Evolutionary conservation across 371 early-diverging fungal species (phyloP).

Genomic region (Choanephora cucurbitarum): DNA sequence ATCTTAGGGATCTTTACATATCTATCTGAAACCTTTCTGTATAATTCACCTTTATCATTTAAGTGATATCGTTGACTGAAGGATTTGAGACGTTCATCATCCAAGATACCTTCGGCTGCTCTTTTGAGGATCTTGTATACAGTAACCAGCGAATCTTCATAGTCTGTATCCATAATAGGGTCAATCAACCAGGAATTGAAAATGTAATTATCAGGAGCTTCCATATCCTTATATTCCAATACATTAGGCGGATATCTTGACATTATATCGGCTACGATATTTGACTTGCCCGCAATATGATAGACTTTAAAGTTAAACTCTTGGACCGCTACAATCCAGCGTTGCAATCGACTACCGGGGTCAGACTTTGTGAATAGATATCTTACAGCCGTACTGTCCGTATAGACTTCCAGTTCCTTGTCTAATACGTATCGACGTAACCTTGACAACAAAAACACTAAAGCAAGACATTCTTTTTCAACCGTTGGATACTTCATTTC

Average conservation of each 20-base stretch:
- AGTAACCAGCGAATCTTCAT: too few species aligned
- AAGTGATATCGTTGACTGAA: too few species aligned
- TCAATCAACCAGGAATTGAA: too few species aligned
- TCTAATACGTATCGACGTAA: background rate
- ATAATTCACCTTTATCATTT: too few species aligned
- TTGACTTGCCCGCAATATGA: background rate
- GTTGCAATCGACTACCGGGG: background rate
- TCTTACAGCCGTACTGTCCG: background rate
- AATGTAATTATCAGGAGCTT: too few species aligned
- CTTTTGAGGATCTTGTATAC: too few species aligned
- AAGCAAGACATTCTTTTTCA: slow-evolving; percentile 3
- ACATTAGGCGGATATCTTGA: background rate
- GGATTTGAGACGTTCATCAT: too few species aligned
- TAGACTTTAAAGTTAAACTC: background rate
- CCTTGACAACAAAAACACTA: background rate
- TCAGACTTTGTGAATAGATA: background rate
- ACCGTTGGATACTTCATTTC: background rate
- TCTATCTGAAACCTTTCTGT: too few species aligned
- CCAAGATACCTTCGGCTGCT: too few species aligned
- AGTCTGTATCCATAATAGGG: too few species aligned
- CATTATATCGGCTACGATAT: background rate
- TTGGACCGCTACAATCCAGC: background rate
- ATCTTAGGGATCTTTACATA: too few species aligned
- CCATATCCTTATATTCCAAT: too few species aligned
- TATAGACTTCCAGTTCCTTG: background rate